phyloP scores from a whole-genome alignment of 2,329 filamentous ascomycete genomes.

The Berkeleyomyces basicola region DNA sequence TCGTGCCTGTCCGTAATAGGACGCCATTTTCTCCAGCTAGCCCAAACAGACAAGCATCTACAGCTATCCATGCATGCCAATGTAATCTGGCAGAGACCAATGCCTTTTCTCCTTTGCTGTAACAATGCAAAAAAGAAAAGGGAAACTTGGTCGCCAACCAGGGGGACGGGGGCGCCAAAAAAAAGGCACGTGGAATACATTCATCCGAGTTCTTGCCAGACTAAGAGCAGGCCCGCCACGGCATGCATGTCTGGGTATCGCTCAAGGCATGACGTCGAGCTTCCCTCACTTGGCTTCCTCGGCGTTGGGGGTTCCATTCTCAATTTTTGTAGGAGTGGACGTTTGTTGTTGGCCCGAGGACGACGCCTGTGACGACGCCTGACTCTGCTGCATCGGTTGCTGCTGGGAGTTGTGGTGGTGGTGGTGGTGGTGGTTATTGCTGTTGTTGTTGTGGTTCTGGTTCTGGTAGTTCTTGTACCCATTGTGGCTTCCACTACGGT shows the following conservation, averaged over 20 bases:
- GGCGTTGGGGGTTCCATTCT: slow-evolving; percentile 11
- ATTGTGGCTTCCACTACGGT: slow-evolving; percentile 12
- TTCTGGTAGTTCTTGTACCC: slow-evolving; percentile 13
- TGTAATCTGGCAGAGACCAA: too few species aligned
- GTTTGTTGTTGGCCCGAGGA: slow-evolving; percentile 6
- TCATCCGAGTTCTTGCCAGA: neutral
- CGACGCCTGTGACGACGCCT: neutral
- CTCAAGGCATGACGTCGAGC: neutral
- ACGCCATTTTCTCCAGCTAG: too few species aligned
- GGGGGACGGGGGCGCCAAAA: neutral
- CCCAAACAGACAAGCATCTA: too few species aligned
- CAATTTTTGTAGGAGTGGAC: slow-evolving; percentile 9
- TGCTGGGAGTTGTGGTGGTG: slow-evolving; percentile 7
- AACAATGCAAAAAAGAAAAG: neutral
- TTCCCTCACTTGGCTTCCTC: slow-evolving; percentile 12
- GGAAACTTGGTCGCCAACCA: neutral
- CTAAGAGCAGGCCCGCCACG: neutral
- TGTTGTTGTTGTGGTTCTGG: slow-evolving; percentile 6
- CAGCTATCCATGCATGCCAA: too few species aligned
- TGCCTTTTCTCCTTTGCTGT: neutral
- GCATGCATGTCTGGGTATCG: neutral
- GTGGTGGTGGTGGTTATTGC: neutral
- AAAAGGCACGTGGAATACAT: neutral
- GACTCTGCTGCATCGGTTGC: neutral
- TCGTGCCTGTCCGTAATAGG: too few species aligned